Evolutionary conservation across 805 yeast species (phyloP).

Genomic region (Candida endomychidarum): DNA sequence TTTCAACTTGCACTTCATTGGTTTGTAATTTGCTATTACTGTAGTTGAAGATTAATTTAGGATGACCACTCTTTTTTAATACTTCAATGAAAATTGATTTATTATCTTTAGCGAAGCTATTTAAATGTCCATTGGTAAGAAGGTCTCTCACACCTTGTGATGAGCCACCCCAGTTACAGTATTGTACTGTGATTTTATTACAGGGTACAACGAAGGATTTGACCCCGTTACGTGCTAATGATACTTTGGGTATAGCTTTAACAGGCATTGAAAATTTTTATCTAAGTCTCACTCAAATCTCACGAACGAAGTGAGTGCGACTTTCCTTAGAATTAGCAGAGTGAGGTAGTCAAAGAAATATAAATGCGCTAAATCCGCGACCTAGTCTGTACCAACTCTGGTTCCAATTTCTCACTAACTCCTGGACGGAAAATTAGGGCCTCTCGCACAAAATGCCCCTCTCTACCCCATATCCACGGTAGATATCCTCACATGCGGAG

Average conservation of each 20-base stretch:
- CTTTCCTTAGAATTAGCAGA: too few species aligned
- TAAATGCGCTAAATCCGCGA: too few species aligned
- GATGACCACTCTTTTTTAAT: conserved; percentile 76
- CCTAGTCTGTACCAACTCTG: too few species aligned
- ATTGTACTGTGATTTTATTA: conserved; percentile 69
- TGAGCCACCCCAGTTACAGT: conserved; percentile 95
- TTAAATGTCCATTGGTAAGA: conserved; percentile 50
- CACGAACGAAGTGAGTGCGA: too few species aligned
- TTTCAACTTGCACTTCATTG: conserved; percentile 74
- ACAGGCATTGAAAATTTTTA: conserved; percentile 44
- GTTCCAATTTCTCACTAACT: too few species aligned
- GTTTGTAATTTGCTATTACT: conserved; percentile 24
- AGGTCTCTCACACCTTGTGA: conserved; percentile 81
- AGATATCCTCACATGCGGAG: background rate
- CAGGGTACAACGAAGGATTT: conserved; percentile 77
- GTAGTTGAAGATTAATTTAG: conserved; percentile 50
- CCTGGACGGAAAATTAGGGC: too few species aligned
- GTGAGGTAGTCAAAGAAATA: too few species aligned
- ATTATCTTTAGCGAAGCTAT: conserved; percentile 56
- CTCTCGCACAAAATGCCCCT: too few species aligned
- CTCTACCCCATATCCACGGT: background rate
- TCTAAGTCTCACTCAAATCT: too few species aligned
- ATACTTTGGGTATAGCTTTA: conserved; percentile 56
- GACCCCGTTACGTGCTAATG: conserved; percentile 71
- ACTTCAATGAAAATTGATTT: conserved; percentile 74